Evolutionary conservation across 164 flowering plant species (phyloP).

Genomic region (Brasenia schreberi): DNA sequence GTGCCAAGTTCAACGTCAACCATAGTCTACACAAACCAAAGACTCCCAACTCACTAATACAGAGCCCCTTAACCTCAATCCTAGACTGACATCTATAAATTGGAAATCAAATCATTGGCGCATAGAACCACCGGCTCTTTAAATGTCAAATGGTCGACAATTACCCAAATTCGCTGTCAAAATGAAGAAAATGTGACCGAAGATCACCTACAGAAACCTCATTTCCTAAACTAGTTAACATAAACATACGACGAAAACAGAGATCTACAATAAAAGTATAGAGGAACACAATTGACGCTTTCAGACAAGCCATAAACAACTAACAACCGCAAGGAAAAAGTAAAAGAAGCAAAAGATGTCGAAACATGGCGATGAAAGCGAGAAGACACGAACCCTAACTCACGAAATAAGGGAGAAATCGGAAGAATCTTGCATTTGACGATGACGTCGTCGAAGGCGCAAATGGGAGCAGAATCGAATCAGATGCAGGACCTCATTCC

Average conservation of each 20-base stretch:
- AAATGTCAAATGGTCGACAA: too few species aligned
- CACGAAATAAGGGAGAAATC: background rate
- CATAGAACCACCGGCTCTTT: too few species aligned
- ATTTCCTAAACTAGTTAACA: too few species aligned
- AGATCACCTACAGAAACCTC: background rate
- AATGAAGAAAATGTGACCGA: background rate
- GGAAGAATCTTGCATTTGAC: constrained; percentile 44
- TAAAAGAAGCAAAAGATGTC: background rate
- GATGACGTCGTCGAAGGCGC: constrained; percentile 56
- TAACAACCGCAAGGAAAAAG: background rate
- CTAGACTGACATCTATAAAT: too few species aligned
- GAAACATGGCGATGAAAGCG: background rate
- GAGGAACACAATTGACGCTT: too few species aligned
- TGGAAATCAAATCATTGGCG: too few species aligned
- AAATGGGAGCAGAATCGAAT: constrained; percentile 66
- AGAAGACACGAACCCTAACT: background rate
- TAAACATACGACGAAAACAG: too few species aligned
- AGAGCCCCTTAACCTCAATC: too few species aligned
- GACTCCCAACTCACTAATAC: too few species aligned
- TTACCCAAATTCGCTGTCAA: background rate
- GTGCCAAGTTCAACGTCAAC: too few species aligned
- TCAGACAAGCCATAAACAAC: background rate
- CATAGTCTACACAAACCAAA: too few species aligned
- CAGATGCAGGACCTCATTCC: constrained; percentile 37
- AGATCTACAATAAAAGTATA: too few species aligned